Evolutionary conservation across 2,329 filamentous ascomycete genomes (phyloP), one percentile per base, ranked within the genome.

Genomic region (Claviceps pusilla): DNA sequence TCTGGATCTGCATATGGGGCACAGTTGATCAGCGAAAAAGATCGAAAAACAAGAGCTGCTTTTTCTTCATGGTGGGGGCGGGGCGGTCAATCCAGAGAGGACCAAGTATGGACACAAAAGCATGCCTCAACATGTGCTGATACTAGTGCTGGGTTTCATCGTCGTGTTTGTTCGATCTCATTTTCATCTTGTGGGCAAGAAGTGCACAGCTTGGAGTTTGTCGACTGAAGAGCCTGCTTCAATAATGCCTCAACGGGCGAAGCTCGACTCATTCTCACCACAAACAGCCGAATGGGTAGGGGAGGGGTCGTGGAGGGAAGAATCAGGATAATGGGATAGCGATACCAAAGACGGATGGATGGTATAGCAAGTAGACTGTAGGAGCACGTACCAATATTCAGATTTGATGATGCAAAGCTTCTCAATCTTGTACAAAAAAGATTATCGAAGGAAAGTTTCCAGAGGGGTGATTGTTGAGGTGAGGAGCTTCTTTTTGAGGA

Each of bases 51-150:
- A 48, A 28, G 14, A 14, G 39, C 46, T 50, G 31, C 14, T 31
- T 43, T n/a, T 50, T 19, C 31, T 42, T 48, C 16, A 45, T 48
- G 55, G 52, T 51, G 52, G 52, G 51, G 57, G 54, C 53, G 56
- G 52, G 55, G 54, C 50, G 52, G 43, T 31, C n/a, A 11, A 24
- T 42, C 19, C 28, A 46, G 46, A 46, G 46, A 53, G 35, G 11
- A 46, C 16, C 19, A 42, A 29, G 11, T 9, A 37, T 28, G 14
- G 37, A 33, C 24, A 52, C 51, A 48, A 19, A 37, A 52, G 16
- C 31, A 29, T 49, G 24, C n/a, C 35, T 42, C 24, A 53, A 42
- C 31, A 24, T 48, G 37, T 19, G 10, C 45, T 43, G 16, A 3
- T n/a, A 14, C 28, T 49, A 14, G 35, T 19, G 14, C 16, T 31